A percentile compares a stretch with the other conserved stretches of the same genome.
phyloP scores from a whole-genome alignment of 805 yeast genomes.

The Alloascoidea hylecoeti region DNA sequence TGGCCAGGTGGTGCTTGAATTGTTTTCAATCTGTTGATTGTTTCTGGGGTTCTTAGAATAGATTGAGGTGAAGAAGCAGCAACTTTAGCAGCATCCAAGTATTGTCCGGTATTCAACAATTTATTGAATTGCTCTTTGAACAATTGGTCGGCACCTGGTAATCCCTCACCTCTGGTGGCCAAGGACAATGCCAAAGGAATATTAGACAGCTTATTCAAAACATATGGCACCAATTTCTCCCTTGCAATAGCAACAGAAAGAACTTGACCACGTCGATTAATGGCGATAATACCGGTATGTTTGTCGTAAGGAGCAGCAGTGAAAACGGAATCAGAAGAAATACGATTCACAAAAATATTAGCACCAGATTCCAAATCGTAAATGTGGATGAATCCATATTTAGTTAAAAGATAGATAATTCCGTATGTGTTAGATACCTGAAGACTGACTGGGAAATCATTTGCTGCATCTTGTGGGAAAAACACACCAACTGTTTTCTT shows the following conservation, averaged over 20 bases:
- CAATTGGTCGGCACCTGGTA: constrained; percentile 92
- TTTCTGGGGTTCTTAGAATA: constrained; percentile 76
- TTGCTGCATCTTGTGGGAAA: constrained; percentile 92
- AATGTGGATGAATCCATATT: constrained; percentile 91
- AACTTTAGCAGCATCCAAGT: constrained; percentile 84
- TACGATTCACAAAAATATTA: constrained; percentile 89
- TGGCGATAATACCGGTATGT: constrained; percentile 76
- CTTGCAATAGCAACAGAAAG: constrained; percentile 82
- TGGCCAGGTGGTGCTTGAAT: constrained; percentile 90
- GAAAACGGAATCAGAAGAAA: constrained; percentile 90
- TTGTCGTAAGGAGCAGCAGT: constrained; percentile 66
- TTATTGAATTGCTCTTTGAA: constrained; percentile 87
- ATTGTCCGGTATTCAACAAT: constrained; percentile 73
- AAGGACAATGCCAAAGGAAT: constrained; percentile 75
- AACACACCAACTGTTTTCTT: constrained; percentile 88
- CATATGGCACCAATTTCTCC: constrained; percentile 78
- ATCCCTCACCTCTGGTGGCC: constrained; percentile 80
- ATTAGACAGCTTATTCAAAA: constrained; percentile 74
- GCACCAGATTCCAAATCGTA: constrained; percentile 90
- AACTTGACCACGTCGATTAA: constrained; percentile 92
- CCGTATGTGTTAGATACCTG: constrained; percentile 82
- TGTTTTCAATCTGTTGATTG: constrained; percentile 83
- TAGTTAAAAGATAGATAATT: constrained; percentile 77
- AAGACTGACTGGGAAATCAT: constrained; percentile 92
- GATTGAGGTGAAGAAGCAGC: constrained; percentile 88